phyloP scores from a whole-genome alignment of 768 basidiomycete genomes.

The Phylloporus rhodoxanthus region DNA sequence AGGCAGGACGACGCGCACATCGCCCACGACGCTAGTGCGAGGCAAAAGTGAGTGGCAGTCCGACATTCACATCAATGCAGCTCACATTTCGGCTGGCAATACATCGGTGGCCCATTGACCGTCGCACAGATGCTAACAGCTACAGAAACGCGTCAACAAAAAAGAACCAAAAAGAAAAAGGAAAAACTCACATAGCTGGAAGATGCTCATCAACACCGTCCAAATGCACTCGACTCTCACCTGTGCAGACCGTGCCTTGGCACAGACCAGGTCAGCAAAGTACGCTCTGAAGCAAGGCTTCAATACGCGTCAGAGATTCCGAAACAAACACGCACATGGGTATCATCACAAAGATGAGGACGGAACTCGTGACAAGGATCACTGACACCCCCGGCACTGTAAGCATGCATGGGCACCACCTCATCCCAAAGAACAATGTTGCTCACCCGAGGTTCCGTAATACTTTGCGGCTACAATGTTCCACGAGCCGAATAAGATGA shows the following conservation, averaged over 20 bases:
- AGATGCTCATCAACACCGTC: constrained; percentile 42
- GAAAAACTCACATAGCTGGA: constrained; percentile 46
- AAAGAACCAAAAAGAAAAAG: not conserved
- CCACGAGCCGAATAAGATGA: constrained; percentile 55
- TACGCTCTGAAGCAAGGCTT: constrained; percentile 19
- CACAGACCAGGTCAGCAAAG: constrained; percentile 34
- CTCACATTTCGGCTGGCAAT: constrained; percentile 36
- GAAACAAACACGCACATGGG: constrained; percentile 23
- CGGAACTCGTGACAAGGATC: constrained; percentile 45
- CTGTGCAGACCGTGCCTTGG: constrained; percentile 35
- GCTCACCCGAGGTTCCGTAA: constrained; percentile 35
- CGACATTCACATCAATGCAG: not conserved
- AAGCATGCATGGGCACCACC: not conserved
- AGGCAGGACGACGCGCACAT: constrained; percentile 45
- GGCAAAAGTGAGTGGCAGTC: constrained; percentile 4
- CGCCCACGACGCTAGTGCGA: constrained; percentile 33
- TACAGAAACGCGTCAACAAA: constrained; percentile 16
- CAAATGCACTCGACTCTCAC: constrained; percentile 53
- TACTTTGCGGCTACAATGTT: constrained; percentile 39
- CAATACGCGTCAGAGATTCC: not conserved
- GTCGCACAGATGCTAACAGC: constrained; percentile 47
- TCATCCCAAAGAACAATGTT: not conserved
- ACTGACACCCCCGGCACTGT: constrained; percentile 44
- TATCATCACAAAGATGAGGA: constrained; percentile 28
- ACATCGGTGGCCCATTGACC: constrained; percentile 35